Evolutionary conservation across 306 rosid species (phyloP), one percentile per base, ranked within the genome.

Genomic region (Mucuna pruriens): DNA sequence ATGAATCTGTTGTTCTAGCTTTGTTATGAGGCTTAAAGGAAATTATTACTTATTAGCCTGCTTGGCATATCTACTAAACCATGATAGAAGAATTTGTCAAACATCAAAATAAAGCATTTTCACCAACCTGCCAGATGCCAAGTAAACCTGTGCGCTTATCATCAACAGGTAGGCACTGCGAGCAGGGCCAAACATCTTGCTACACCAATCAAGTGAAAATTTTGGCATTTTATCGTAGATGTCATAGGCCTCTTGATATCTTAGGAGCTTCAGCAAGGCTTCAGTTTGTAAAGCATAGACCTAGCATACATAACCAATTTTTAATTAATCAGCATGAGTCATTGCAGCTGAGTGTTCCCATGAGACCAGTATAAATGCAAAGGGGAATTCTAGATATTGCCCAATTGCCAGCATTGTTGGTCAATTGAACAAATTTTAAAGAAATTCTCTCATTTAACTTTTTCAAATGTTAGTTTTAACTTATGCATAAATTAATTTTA

Each of bases 101-200:
- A 65, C 39, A 17, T 42, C 13, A 48, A 61, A 44, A 9, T 7
- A 54, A 58, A 51, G 65, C 55, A 20, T 49, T 51, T 78, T 64
- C 33, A 75, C 92, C 57, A 78, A 95, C 99, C 99, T 95, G 86
- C 99, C 99, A 8, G 84, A 66, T 40, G 97, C 88, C 87, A 89
- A 79, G 88, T 87, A 85, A 70, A 88, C 88, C 78, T 82, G 90
- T 31, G 98, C 87, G 1, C 83, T 86, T 23, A 90, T 85, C 92
- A 90, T 85, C 71, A 83, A 86, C 1, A 85, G 2, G 80, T 90
- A 90, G 26, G 96, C 89, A 58, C 80, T 76, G 58, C 52, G 73
- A 60, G 87, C 74, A 25, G 61, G 31, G 54, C 93, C 95, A 78
- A 95, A 91, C 26, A 88, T 81, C 72, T 93, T 86, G 25, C 85